A percentile compares a stretch with the other conserved stretches of the same genome.
Evolutionary conservation across 306 rosid genomes (phyloP).

Genomic region (Fragaria nilgerrensis): DNA sequence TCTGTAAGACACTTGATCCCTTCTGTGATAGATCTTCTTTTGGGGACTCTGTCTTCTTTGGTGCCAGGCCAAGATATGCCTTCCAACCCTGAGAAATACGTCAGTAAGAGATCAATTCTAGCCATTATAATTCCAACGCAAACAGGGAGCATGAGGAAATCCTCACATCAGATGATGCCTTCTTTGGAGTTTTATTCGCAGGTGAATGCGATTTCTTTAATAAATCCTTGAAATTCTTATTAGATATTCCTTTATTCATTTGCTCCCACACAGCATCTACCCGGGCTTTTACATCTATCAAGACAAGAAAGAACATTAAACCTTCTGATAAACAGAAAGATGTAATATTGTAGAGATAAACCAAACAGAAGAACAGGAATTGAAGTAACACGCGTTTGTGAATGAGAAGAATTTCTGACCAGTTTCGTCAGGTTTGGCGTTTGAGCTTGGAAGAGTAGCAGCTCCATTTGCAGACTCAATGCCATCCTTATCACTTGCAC

Average conservation of each 20-base stretch:
- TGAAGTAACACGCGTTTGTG: slow-evolving; percentile 11
- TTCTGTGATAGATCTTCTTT: slow-evolving; percentile 35
- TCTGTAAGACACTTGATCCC: slow-evolving; percentile 30
- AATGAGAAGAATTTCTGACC: slow-evolving; percentile 43
- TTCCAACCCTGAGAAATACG: slow-evolving; percentile 60
- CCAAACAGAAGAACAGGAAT: neutral
- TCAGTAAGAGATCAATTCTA: slow-evolving; percentile 22
- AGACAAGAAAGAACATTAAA: slow-evolving; percentile 21
- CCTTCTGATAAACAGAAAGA: slow-evolving; percentile 18
- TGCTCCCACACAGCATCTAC: slow-evolving; percentile 89
- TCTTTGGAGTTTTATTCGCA: slow-evolving; percentile 47
- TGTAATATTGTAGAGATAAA: neutral
- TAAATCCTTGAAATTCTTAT: slow-evolving; percentile 42
- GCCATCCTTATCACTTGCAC: slow-evolving; percentile 36
- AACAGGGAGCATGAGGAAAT: slow-evolving; percentile 15
- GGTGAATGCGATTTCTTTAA: slow-evolving; percentile 45
- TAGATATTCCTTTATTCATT: slow-evolving; percentile 87
- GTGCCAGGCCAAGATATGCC: slow-evolving; percentile 70
- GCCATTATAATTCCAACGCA: slow-evolving; percentile 14
- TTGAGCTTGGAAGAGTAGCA: slow-evolving; percentile 36
- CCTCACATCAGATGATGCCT: slow-evolving; percentile 70
- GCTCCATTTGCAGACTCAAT: slow-evolving; percentile 43
- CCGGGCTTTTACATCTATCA: slow-evolving; percentile 64
- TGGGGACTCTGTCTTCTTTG: slow-evolving; percentile 49
- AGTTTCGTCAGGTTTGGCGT: slow-evolving; percentile 39